A percentile compares a stretch with the other conserved stretches of the same genome.
These are phyloP conservation scores for Scenedesmus sp. DNA, from an alignment of 163 green algal genomes.

Conservation along the genomic window DNA sequence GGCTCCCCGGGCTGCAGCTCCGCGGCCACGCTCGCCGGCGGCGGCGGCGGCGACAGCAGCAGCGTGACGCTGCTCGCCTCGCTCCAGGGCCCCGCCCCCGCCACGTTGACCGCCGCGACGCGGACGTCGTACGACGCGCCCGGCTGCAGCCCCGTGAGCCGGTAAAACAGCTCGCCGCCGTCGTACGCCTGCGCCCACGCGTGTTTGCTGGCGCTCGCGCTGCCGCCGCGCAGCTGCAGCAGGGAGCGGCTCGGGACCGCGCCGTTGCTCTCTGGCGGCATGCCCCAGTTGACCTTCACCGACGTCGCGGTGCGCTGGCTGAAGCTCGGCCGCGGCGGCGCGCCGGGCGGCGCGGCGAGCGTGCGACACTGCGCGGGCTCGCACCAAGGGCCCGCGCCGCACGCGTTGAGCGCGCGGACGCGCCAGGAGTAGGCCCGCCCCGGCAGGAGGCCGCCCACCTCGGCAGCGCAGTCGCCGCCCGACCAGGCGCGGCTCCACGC, in stretches of 20 bases:
- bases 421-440: slow-evolving; percentile 61
- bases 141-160: slow-evolving; percentile 47
- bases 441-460: slow-evolving; percentile 52
- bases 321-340: slow-evolving; percentile 40
- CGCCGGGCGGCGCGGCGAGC: slow-evolving; percentile 53
- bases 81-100: slow-evolving; percentile 53
- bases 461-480: background rate
- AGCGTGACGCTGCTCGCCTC: slow-evolving; percentile 38
- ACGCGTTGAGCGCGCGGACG: slow-evolving; percentile 58
- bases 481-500: slow-evolving; percentile 25
- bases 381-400: slow-evolving; percentile 52
- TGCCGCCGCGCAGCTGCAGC: slow-evolving; percentile 48
- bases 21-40: slow-evolving; percentile 44
- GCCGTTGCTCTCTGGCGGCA: slow-evolving; percentile 53
- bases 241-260: slow-evolving; percentile 53
- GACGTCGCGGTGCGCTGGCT: slow-evolving; percentile 47
- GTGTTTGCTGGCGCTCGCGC: background rate
- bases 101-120: slow-evolving; percentile 58
- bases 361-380: slow-evolving; percentile 46
- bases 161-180: slow-evolving; percentile 32
- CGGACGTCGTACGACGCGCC: slow-evolving; percentile 59
- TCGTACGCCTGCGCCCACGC: slow-evolving; percentile 49
- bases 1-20: slow-evolving; percentile 20
- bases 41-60: slow-evolving; percentile 50
- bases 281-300: slow-evolving; percentile 53